Evolutionary conservation across 805 yeast genomes (phyloP).

Genomic region (Yarrowia yakushimensis): DNA sequence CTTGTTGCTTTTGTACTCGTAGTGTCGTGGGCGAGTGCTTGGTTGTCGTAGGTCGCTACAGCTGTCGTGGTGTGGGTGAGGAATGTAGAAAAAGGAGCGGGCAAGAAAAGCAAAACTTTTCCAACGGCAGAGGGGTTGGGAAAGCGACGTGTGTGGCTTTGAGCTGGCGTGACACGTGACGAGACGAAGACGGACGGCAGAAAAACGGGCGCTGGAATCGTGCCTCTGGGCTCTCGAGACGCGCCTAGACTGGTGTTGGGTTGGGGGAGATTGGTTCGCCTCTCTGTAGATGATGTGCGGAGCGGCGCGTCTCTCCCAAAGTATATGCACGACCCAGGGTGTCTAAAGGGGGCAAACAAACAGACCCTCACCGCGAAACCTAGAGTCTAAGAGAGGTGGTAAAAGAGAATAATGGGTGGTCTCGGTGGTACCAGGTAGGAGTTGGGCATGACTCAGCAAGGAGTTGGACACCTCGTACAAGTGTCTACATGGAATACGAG

Average conservation of each 20-base stretch:
- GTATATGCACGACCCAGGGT: slow-evolving; percentile 23
- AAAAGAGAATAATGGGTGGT: too few relatives aligned
- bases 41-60: neutral
- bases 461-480: too few relatives aligned
- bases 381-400: too few relatives aligned
- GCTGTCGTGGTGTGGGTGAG: neutral
- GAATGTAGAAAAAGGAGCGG: neutral
- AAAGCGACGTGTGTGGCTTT: too few relatives aligned
- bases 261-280: neutral
- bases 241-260: neutral
- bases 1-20: too few relatives aligned
- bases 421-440: too few relatives aligned
- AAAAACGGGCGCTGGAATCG: neutral
- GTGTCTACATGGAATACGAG: too few relatives aligned
- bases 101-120: neutral
- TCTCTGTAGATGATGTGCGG: neutral
- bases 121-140: too few relatives aligned
- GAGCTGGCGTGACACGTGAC: too few relatives aligned
- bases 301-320: slow-evolving; percentile 16
- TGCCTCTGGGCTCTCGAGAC: neutral
- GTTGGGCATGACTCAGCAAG: too few relatives aligned
- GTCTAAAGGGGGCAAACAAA: slow-evolving; percentile 25
- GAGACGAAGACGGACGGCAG: too few relatives aligned
- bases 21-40: neutral
- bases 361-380: slow-evolving; percentile 8